Base-by-base conservation (phyloP, 768 basidiomycete genomes). In the Hygrophorus russula region DNA sequence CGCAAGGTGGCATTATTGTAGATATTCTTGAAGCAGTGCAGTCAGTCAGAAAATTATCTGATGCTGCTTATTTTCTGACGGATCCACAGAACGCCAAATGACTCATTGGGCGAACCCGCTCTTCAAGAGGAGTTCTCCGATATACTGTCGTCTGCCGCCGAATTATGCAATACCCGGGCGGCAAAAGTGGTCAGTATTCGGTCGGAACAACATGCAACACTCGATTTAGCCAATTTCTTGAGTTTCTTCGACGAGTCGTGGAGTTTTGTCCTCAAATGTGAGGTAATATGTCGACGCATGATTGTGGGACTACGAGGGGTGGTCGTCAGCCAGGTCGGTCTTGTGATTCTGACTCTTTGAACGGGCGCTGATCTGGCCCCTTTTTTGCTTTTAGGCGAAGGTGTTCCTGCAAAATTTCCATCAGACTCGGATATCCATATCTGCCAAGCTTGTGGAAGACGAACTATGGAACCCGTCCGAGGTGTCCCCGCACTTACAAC, bases 381-480 rank as follows among this genome's bases (percentile, higher is more conserved):
- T 14, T 44, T 48, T 46, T 52, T 49, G 30, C 39, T 31, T 31
- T 15, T 52, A 92, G 82, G 87, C 92, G 5, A 93, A 92, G 63
- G 63, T 74, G 8, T 99, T 93, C 66, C 66, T 99, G 19, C 79
- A 85, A 54, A 62, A 69, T 0, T 97, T 93, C 64, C 96, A 99
- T 56, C 81, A 91, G 51, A 61, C 71, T 9, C 73, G 84, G 40
- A 74, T 98, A 35, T 75, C 80, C 2, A 73, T 72, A 44, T 85
- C 83, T 2, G 93, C 94, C 19, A 89, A 84, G 58, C 64, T 89
- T 19, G 94, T 99, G 6, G 92, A 98, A 59, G 91, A 97, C 51
- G 96, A 99, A 56, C 84, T 82, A 47, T 98, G 96, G 96, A 78
- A 69, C 46, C 84, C 85, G 12, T 70, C 77, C 11, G 88, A 96